Evolutionary conservation across 768 basidiomycete genomes (phyloP), one percentile per base, ranked within the genome.

Genomic region (Tulasnella sp.): DNA sequence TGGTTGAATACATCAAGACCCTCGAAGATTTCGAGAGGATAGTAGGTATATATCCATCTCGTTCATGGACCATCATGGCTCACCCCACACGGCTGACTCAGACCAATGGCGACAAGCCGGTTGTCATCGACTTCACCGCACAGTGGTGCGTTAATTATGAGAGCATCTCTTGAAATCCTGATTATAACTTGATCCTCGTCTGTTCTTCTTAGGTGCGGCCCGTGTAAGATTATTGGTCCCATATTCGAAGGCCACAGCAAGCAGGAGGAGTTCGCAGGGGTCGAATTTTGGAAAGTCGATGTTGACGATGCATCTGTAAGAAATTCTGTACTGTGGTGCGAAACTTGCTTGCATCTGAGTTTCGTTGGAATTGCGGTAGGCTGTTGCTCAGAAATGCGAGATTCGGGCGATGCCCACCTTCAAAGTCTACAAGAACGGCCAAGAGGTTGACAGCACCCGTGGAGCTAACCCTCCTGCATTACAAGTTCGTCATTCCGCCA

Each of bases 381-480:
- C 12, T 31, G 29, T 58, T 31, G 54, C 54, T n/a, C 22, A 25
- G 3, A n/a, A 58, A 31, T 58, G 54, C 54, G n/a, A n/a, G 3
- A 58, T 76, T 38, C 52, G 67, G 12, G 80, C 79, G 14, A 78
- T 79, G 77, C 80, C 80, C 7, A 78, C 78, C 2, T 79, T 80
- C 67, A 69, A 79, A n/a, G 79, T 82, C 38, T 58, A 81, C 54
- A 81, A 81, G 71, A 75, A 73, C 17, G 77, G 77, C 17, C 31
- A 77, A 25, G 74, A 76, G 69, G 73, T 79, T 22, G 78, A 78
- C 31, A 71, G 70, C 67, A 77, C 80, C 5, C 9, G 72, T 22
- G 42, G 49, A 6, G 45, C 45, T 22, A 52, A 42, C 39, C n/a
- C 45, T 58, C 22, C 54, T 58, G 54, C n/a, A n/a, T 31, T 58